Evolutionary conservation across 352 stramenopile genomes (phyloP), one percentile per base, ranked within the genome.

Genomic region (Globisporangium perplexum): DNA sequence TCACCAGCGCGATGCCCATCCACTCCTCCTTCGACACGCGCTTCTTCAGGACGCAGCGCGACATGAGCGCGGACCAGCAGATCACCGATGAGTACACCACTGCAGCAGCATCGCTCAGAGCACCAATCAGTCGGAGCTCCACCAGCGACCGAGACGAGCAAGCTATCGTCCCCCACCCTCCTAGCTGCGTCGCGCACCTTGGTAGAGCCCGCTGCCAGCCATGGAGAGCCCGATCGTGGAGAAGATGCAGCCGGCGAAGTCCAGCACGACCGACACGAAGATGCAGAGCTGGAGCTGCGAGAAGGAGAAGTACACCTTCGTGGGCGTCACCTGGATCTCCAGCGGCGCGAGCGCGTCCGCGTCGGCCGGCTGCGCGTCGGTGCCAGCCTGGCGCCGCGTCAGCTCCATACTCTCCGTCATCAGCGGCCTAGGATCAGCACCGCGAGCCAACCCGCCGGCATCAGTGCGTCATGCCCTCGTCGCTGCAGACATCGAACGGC

Each of bases 11-110:
- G 49, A 94, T 94, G 18, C 83, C 83, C 26, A 78, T 69, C 83
- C 83, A 94, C 56, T 94, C 75, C 36, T 92, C 69, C 49, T 76
- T 56, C 4, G 72, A 82, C 20, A 92, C 75, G 20, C 77, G 20
- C 63, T 91, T 94, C 56, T 86, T 81, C 11, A 94, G 65, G 42
- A 91, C 69, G 54, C 85, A 72, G 7, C 83, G 71, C 23, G 82
- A 94, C 41, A 94, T 68, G 35, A 94, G 64, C 51, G 81, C 83
- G 26, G 82, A 92, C 83, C 83, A 94, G 65, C 83, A 92, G 60
- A 94, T 90, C 33, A 94, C 82, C 18, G 80, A 90, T 52, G 80
- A 93, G 65, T 93, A 93, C 35, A 88, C 73, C 33, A 90, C 79
- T 57, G 30, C 2, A 30, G 11, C 31, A n/a, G n/a, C n/a, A n/a